These are phyloP conservation scores for Amniculicola lignicola DNA, from an alignment of 495 filamentous ascomycete species.

Conservation along the genomic window DNA sequence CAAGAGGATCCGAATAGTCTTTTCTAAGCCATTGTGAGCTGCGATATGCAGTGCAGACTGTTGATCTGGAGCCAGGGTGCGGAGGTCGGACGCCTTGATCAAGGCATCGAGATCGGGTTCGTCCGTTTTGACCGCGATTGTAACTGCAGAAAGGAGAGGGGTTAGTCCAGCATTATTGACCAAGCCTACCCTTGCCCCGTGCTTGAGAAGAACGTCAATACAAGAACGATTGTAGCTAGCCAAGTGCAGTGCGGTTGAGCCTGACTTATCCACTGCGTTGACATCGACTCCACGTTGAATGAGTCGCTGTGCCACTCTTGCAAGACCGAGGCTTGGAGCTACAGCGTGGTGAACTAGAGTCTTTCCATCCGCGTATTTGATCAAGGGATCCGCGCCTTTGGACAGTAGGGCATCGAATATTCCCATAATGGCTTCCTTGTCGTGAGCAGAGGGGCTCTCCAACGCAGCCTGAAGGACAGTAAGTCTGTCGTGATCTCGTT, in stretches of 20 bases:
- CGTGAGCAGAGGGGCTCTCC: constrained; percentile 14
- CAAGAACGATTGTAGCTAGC: constrained; percentile 16
- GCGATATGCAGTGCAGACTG: constrained; percentile 20
- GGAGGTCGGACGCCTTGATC: constrained; percentile 13
- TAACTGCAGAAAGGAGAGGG: constrained; percentile 9
- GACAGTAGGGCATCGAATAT: constrained; percentile 20
- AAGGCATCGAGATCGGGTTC: constrained; percentile 23
- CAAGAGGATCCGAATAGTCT: constrained; percentile 10
- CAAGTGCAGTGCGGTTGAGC: constrained; percentile 10
- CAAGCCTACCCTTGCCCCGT: constrained; percentile 13
- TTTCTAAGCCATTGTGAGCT: constrained; percentile 13
- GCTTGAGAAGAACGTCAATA: constrained; percentile 23
- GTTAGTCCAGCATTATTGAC: constrained; percentile 12
- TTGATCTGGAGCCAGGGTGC: neutral
- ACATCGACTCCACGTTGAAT: constrained; percentile 17
- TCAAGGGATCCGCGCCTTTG: constrained; percentile 3
- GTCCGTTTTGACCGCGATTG: neutral
- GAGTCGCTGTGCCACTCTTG: constrained; percentile 14
- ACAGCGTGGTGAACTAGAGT: constrained; percentile 24
- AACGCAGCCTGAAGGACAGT: constrained; percentile 20
- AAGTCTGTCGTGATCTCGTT: constrained; percentile 11
- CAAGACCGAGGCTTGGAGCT: constrained; percentile 6
- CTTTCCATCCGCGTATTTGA: constrained; percentile 11
- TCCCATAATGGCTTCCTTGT: constrained; percentile 22
- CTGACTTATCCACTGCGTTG: constrained; percentile 13